Evolutionary conservation across 1,139 yeast species (phyloP), one percentile per base, ranked within the genome.

Genomic region (Debaryomyces psychrophilus): DNA sequence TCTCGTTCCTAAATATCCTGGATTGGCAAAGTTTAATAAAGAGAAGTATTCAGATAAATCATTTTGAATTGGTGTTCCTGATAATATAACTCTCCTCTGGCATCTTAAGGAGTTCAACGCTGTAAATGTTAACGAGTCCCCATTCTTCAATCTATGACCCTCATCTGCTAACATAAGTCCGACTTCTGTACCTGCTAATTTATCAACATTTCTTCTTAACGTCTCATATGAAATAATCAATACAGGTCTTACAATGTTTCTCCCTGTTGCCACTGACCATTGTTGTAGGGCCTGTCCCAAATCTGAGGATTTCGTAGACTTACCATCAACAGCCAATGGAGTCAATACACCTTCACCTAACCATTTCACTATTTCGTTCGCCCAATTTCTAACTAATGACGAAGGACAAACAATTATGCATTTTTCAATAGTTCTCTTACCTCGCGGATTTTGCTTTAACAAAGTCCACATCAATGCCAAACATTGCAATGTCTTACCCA

Each of bases 61-160:
- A 61, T 93, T 93, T 64, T 93, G 99, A 53, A 93, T 93, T 0
- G 99, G 99, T 0, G 99, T 93, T 41, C 99, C 99, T 0, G 97
- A 90, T 29, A 93, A 70, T 53, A 93, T 93, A 8, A 93, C 97
- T 54, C 99, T 78, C 59, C 99, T 74, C 44, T 85, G 84, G 62
- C 96, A 93, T 45, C 85, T 82, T 45, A 93, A 76, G 11, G 93
- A 82, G 61, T 90, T 87, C 44, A 93, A 73, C 0, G 98, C 90
- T 0, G 92, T 89, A 58, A 92, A 93, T 0, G 99, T 95, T 48
- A 87, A 78, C 0, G 97, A 90, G 31, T 93, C 99, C 22, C 97
- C 96, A 63, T 95, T 93, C 60, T 93, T 93, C 57, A 93, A 75
- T 49, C 99, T 75, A 65, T 93, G 99, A 7, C 99, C 99, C 67